Base-by-base conservation (phyloP, 2,329 filamentous ascomycete species). In the Stachybotrys chlorohalonatus region DNA sequence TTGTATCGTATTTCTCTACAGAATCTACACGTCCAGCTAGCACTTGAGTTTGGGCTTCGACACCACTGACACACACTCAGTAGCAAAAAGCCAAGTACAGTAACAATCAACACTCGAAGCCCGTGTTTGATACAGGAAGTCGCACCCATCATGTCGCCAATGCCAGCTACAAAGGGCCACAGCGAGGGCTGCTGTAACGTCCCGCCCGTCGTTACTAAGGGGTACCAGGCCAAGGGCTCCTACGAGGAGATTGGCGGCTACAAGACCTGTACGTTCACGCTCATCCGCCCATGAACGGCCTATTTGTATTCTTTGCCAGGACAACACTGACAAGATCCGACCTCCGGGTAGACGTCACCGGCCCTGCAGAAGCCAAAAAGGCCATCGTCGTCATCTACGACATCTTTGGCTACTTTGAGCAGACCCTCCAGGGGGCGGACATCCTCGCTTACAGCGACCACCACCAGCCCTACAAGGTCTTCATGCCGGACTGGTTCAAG, bases 401-500 rank as follows among this genome's bases (percentile, higher is more conserved):
- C 68, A 85, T 87, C 67, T 87, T 87, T 63, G 84, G 85, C 62
- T 84, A 85, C 78, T 87, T 81, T 64, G 79, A 82, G 30, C 86
- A 89, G 70, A 85, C 85, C 3, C 58, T 88, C 11, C 85, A 89
- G 68, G 86, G 85, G 30, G 83, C 84, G 58, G 86, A 90, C 63
- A 88, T 83, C 61, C 73, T 87, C 30, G 76, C 82, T 49, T 73
- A 73, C 49, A 74, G 76, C 57, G 76, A 81, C 63, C 66, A 74
- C 69, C 79, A 73, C 71, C 81, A 75, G 68, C 83, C 88, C 65
- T 94, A 95, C 76, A 85, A 84, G 62, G 89, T 96, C 61, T 91
- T 92, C 73, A 92, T 96, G 59, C 92, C 92, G 31, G 92, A 96
- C 73, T 93, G 89, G 79, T 95, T 96, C 75, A 81, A 88, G 57